phyloP scores from a whole-genome alignment of 345 rosid species.

The Lagerstroemia speciosa region DNA sequence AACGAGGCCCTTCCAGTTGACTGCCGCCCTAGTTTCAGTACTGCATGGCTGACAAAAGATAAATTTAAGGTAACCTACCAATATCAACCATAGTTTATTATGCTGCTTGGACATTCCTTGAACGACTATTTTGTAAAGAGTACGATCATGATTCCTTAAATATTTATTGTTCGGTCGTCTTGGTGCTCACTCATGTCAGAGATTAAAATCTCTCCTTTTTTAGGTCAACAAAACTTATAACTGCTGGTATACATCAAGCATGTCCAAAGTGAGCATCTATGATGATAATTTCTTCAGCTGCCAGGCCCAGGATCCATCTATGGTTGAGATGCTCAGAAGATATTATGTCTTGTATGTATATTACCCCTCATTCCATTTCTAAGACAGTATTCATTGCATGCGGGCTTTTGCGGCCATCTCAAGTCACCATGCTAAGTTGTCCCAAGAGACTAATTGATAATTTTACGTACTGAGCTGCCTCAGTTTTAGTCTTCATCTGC shows the following conservation, averaged over 20 bases:
- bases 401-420: background rate
- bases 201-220: conserved; percentile 2
- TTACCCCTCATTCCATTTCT: background rate
- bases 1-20: conserved; percentile 76
- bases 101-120: background rate
- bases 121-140: background rate
- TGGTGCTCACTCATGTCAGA: background rate
- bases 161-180: background rate
- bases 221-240: conserved; percentile 86
- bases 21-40: conserved; percentile 77
- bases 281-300: conserved; percentile 59
- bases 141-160: background rate
- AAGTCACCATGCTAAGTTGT: background rate
- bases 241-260: conserved; percentile 71
- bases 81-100: background rate
- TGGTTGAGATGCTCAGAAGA: conserved; percentile 42
- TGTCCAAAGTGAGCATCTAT: conserved; percentile 63
- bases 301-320: conserved; percentile 54
- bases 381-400: background rate
- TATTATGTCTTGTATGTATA: conserved; percentile 54
- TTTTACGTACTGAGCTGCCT: background rate
- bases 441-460: background rate
- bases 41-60: conserved; percentile 68
- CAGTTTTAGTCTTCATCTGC: background rate
- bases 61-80: conserved; percentile 52